Conservation (phyloP, 495 filamentous ascomycete species). For the Neurospora intermedia region DNA sequence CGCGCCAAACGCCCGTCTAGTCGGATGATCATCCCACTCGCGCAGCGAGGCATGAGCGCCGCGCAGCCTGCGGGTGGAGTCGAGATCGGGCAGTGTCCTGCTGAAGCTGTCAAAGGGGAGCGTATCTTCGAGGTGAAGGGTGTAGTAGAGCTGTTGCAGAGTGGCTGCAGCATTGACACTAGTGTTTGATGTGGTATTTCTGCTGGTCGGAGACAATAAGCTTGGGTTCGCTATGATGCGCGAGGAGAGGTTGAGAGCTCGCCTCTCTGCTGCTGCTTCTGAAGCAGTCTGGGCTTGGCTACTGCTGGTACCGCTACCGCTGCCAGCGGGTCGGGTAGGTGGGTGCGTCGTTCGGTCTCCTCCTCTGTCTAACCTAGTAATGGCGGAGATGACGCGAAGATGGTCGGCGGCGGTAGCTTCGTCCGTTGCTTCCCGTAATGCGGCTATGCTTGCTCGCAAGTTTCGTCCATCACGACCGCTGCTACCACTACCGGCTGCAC, state of each 20-base stretch:
- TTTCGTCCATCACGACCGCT: neutral
- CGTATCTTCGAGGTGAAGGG: neutral
- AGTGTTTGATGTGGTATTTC: neutral
- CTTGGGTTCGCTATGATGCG: slow-evolving; percentile 9
- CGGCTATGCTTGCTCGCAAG: neutral
- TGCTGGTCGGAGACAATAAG: neutral
- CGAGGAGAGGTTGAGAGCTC: slow-evolving; percentile 6
- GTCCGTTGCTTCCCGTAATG: neutral
- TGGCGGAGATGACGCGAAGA: neutral
- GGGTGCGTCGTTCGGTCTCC: neutral
- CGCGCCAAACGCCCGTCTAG: slow-evolving; percentile 9
- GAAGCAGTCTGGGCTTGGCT: neutral
- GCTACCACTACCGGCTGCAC: neutral
- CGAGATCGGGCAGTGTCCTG: neutral
- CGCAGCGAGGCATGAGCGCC: slow-evolving; percentile 5
- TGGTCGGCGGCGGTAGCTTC: neutral
- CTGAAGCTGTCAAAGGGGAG: neutral
- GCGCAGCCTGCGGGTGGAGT: neutral
- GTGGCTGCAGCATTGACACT: neutral
- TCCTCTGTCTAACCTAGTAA: neutral
- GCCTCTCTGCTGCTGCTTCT: slow-evolving; percentile 8
- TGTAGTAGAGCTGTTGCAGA: neutral
- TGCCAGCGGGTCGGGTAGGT: neutral
- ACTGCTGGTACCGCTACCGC: neutral
- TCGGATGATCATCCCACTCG: slow-evolving; percentile 19